Conservation (phyloP, 768 basidiomycete genomes). For the Rhizopogon sp. region DNA sequence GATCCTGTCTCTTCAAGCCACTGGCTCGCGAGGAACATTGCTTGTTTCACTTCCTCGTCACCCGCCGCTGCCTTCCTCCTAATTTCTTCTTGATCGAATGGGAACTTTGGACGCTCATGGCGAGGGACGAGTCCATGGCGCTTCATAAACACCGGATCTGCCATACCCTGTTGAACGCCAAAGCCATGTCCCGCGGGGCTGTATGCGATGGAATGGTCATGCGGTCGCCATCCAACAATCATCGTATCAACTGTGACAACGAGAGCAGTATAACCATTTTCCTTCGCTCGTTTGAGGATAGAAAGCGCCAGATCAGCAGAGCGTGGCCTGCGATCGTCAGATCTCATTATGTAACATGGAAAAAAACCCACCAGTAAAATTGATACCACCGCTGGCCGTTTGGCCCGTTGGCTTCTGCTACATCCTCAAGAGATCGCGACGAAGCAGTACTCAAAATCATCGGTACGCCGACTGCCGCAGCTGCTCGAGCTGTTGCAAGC, state of each 20-base stretch:
- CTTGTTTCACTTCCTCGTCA: constrained; percentile 24
- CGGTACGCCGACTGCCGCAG: constrained; percentile 40
- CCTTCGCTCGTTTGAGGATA: constrained; percentile 38
- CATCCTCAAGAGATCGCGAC: constrained; percentile 45
- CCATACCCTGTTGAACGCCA: constrained; percentile 35
- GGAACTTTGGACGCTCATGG: constrained; percentile 28
- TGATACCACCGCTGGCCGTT: constrained; percentile 44
- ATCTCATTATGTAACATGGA: not conserved
- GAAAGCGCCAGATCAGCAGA: constrained; percentile 34
- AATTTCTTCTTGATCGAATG: constrained; percentile 27
- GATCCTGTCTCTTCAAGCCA: constrained; percentile 36
- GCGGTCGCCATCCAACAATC: constrained; percentile 39
- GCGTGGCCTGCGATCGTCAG: constrained; percentile 27
- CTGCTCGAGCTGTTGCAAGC: constrained; percentile 39
- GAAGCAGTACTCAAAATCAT: constrained; percentile 23
- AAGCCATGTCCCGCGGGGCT: constrained; percentile 31
- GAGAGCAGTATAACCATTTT: constrained; percentile 35
- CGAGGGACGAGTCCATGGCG: constrained; percentile 23
- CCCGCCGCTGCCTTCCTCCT: constrained; percentile 21
- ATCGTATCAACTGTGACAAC: constrained; percentile 43
- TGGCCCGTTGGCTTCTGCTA: constrained; percentile 40
- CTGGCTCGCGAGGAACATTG: constrained; percentile 27
- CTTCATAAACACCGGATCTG: constrained; percentile 46
- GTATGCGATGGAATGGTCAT: constrained; percentile 36
- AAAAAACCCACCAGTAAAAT: constrained; percentile 35